phyloP scores from a whole-genome alignment of 805 yeast genomes.

The Cyberlindnera galapagoensis region DNA sequence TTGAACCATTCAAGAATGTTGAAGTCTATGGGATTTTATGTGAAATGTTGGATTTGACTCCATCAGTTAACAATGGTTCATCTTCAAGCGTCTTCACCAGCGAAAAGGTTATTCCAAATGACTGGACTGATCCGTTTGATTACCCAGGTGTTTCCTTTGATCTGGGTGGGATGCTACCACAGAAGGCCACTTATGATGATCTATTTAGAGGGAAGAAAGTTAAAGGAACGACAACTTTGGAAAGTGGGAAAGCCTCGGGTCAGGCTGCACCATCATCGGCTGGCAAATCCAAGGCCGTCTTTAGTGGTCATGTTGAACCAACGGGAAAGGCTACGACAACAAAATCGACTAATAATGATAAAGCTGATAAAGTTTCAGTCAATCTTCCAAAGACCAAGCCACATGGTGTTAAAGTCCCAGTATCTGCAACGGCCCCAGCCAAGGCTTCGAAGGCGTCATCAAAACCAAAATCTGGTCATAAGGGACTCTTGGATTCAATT shows the following conservation, averaged over 20 bases:
- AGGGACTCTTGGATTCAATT: constrained; percentile 23
- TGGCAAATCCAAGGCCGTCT: too few species aligned
- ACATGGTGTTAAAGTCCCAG: constrained; percentile 1
- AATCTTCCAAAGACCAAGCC: constrained; percentile 5
- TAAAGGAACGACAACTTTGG: constrained; percentile 14
- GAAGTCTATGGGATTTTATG: constrained; percentile 74
- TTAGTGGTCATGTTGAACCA: too few species aligned
- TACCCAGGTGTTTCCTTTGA: constrained; percentile 48
- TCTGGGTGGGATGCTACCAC: constrained; percentile 34
- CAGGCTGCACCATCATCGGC: too few species aligned
- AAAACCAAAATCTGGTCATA: constrained; percentile 11
- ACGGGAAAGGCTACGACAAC: too few species aligned
- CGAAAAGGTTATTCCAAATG: constrained; percentile 27
- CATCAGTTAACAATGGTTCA: constrained; percentile 59
- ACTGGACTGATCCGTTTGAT: constrained; percentile 40
- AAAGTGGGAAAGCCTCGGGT: constrained; percentile 2
- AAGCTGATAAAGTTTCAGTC: constrained; percentile 8
- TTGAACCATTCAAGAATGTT: constrained; percentile 61
- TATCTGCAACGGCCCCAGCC: too few species aligned
- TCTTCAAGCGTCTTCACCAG: constrained; percentile 18
- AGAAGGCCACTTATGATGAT: constrained; percentile 46
- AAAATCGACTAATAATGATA: neutral
- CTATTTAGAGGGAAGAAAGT: constrained; percentile 23
- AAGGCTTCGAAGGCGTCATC: neutral
- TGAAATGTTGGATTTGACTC: constrained; percentile 45